A percentile compares a stretch with the other conserved stretches of the same genome.
These are phyloP conservation scores for Torrubiellomyces zombiae DNA, from an alignment of 2,329 filamentous ascomycete species.

Conservation along the genomic window DNA sequence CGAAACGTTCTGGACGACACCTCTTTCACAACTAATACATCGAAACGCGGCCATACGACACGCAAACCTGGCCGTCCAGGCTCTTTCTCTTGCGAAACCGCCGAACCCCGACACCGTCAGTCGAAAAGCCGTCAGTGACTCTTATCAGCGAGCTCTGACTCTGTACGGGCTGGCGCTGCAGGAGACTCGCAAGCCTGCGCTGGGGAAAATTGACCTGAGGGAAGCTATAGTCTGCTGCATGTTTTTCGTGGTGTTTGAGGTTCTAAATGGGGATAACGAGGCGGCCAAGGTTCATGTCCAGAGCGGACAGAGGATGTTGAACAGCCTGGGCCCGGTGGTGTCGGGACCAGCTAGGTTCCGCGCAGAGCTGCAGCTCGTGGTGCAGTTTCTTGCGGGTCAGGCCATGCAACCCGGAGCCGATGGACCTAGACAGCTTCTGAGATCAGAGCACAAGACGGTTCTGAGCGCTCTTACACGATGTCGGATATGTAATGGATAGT, in stretches of 20 bases:
- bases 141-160: constrained; percentile 16
- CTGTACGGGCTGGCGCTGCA: constrained; percentile 17
- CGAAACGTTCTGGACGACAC: constrained; percentile 17
- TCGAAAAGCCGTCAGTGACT: constrained; percentile 5
- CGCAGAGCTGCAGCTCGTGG: constrained; percentile 6
- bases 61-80: constrained; percentile 20
- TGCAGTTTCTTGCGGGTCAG: constrained; percentile 9
- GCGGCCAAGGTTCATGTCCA: constrained; percentile 18
- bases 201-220: constrained; percentile 7
- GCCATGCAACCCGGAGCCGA: constrained; percentile 2
- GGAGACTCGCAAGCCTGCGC: constrained; percentile 9
- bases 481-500: too few species aligned
- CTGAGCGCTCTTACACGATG: too few species aligned
- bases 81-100: constrained; percentile 12
- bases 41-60: constrained; percentile 17
- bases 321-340: constrained; percentile 12
- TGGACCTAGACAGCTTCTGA: not conserved
- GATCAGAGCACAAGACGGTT: too few species aligned
- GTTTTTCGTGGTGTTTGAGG: constrained; percentile 21
- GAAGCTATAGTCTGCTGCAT: constrained; percentile 18
- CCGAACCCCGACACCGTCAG: constrained; percentile 4
- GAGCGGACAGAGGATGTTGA: constrained; percentile 19
- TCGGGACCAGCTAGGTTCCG: constrained; percentile 3
- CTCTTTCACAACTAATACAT: constrained; percentile 17
- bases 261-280: constrained; percentile 17